Evolutionary conservation across 2,329 filamentous ascomycete genomes (phyloP), one percentile per base, ranked within the genome.

Genomic region (Fonsecaea erecta): DNA sequence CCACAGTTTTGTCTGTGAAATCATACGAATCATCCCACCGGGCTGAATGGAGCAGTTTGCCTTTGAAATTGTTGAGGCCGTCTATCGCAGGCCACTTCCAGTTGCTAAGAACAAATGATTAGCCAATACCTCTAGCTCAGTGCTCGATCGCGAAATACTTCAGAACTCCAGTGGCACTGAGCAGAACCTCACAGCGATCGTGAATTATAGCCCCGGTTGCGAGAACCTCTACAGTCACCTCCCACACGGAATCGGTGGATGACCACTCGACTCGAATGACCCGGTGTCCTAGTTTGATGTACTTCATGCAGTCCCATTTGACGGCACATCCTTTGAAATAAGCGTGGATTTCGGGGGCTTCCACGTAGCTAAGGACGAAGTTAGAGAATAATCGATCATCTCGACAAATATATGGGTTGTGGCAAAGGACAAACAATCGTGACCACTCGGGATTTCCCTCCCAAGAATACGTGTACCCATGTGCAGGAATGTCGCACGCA

Each of bases 381-480:
- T 30, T 30, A 30, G 28, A 30, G 28, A 30, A 30, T 30, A 30
- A 30, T 30, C 28, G 8, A 30, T 30, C 28, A 30, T 4, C 28
- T 30, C 8, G 28, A 30, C 8, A 40, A 12, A n/a, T n/a, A 11
- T 1, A 40, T 14, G 37, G 37, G 5, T 40, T 5, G 37, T 3
- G 16, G 14, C 32, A 11, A 34, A 6, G 11, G 16, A 52, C 48
- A 52, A 26, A 52, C 48, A 52, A 52, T 26, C 48, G 48, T 24
- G 82, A 83, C 89, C 89, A 92, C 69, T 90, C 81, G 0, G 83
- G 84, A 63, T 91, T 91, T 0, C 88, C 87, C 5, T 81, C 80
- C 73, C 90, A 91, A 0, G 85, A 86, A 5, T 84, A 84, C 72
- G 90, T 88, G 70, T 92, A 92, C 18, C 88, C 87, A 73, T 90